Base-by-base conservation (phyloP, 345 rosid species). In the Camelina hispida region DNA sequence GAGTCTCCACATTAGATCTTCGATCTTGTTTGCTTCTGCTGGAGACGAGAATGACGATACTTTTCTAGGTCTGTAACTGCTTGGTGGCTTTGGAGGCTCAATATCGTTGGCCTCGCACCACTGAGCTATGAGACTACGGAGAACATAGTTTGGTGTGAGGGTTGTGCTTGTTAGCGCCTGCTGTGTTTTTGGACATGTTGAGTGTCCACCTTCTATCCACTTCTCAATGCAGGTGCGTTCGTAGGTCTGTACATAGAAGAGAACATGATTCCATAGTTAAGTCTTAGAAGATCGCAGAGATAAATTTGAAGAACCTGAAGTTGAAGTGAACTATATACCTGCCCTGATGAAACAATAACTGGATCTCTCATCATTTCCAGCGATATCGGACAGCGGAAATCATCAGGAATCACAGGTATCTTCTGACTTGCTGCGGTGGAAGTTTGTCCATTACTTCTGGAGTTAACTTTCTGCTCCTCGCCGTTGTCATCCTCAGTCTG, bases 361-460 rank as follows among this genome's bases (percentile, higher is more conserved):
- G 97, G 99, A 85, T 95, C 99, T 76, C 84, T 89, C 94, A 95
- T 95, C 84, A 95, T 81, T 78, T 95, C 97, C 76, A 95, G 80
- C 13, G 97, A 92, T 74, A 95, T 95, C 15, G 99, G 97, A 81
- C 99, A 95, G 37, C 94, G 99, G 81, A 92, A 95, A 82, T 92
- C 99, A 69, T 90, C 96, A 6, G 99, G 97, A 71, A 95, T 84
- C 74, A 87, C 88, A 0, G 88, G 89, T 17, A 82, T 78, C 76
- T 83, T 89, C 78, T 81, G 91, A 81, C 80, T 90, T 43, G 78
- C 85, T 43, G 85, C 89, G 1, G 69, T 72, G 38, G 88, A 81
- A 66, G 91, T 81, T 67, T 86, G 91, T 54, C 89, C 97, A 46
- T 82, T 80, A 38, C 83, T 76, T 67, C 86, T 66, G 3, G 84